Base-by-base conservation (phyloP, 441 rosid species). In the Pelargonium cotyledonis region DNA sequence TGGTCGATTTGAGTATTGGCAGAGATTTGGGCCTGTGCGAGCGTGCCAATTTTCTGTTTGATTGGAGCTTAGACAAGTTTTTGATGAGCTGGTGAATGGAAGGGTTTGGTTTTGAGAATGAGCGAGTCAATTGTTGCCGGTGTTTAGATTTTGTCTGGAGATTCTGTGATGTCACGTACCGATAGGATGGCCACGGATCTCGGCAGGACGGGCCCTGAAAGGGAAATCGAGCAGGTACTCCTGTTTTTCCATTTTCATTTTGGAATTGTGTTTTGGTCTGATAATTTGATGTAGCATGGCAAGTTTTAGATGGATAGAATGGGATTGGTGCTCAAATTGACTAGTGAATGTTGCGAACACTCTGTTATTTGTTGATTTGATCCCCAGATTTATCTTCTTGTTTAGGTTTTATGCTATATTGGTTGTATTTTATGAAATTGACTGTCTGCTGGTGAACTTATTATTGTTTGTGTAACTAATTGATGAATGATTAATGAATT, bases 161-260 rank as follows among this genome's bases (percentile, higher is more conserved):
- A 62, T 60, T 41, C 2, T 46, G 29, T 73, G 69, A 83, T 87
- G 85, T 85, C 81, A 65, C 73, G 89, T 76, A 80, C 83, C 69
- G 92, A 80, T 74, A 83, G 89, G 80, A 88, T 94, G 96, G 87
- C 96, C 63, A 84, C 89, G 82, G 95, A 86, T 89, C 93, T 89
- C 80, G 80, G 86, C 74, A 83, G 91, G 80, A 81, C 84, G 4
- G 97, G 86, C 64, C 80, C 91, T 5, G 88, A 91, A 81, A 85
- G 98, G 66, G 97, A 93, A 82, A 77, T 85, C 66, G 97, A 94
- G 79, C 96, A 87, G 98, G 97, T 94, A 73, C 70, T 78, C 26
- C 43, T n/a, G 21, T 65, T 55, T 62, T 10, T 3, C 66, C 49
- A 47, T 68, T 66, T 67, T 41, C 65, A 31, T 31, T 3, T 16